Conservation (phyloP, 495 filamentous ascomycete genomes). For the Neurospora sp. region DNA sequence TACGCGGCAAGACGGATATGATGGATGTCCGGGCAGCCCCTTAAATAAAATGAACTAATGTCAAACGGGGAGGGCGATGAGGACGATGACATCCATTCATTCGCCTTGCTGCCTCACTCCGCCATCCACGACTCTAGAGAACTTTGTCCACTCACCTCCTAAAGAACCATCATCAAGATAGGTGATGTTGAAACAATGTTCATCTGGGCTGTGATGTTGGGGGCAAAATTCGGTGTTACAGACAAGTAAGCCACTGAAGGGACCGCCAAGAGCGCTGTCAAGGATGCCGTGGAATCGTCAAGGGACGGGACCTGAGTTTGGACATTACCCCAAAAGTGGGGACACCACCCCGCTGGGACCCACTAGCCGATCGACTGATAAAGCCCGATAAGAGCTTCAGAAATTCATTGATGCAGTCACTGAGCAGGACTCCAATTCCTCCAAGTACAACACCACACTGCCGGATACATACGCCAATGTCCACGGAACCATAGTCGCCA, state of each 20-base stretch:
- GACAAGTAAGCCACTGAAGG: background rate
- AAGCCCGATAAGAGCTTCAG: constrained; percentile 17
- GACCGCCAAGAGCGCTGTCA: background rate
- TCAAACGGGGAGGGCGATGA: background rate
- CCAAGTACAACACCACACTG: background rate
- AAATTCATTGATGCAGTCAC: constrained; percentile 1
- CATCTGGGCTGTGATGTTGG: background rate
- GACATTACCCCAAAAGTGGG: background rate
- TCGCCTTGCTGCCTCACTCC: background rate
- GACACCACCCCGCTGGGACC: background rate
- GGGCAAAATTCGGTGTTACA: background rate
- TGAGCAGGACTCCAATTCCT: background rate
- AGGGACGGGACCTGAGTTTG: background rate
- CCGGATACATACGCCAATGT: background rate
- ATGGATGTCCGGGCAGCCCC: background rate
- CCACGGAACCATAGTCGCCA: background rate
- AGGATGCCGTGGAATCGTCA: background rate
- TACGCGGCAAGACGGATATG: background rate
- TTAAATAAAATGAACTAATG: background rate
- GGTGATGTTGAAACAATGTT: background rate
- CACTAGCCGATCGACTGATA: constrained; percentile 7
- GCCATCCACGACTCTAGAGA: background rate
- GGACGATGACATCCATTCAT: background rate
- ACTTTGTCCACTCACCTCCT: background rate
- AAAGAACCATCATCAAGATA: background rate